Evolutionary conservation across 2,329 filamentous ascomycete genomes (phyloP).

Genomic region (Pestalotiopsis sp.): DNA sequence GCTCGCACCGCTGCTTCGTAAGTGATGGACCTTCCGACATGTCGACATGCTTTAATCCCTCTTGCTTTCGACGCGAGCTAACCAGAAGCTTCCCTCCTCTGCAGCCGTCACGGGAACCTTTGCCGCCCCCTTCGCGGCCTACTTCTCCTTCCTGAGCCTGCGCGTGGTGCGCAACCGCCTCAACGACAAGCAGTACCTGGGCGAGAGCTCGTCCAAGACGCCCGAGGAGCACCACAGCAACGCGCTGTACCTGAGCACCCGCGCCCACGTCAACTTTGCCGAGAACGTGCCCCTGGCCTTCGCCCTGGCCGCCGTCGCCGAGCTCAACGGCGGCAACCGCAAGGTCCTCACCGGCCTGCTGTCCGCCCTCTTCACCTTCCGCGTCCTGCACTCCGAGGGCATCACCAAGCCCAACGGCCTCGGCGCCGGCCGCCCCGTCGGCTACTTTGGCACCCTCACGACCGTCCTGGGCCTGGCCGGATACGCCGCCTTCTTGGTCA

Average conservation of each 20-base stretch:
- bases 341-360: slow-evolving; percentile 25
- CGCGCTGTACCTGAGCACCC: slow-evolving; percentile 27
- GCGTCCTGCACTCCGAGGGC: slow-evolving; percentile 32
- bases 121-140: slow-evolving; percentile 33
- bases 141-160: slow-evolving; percentile 30
- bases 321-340: slow-evolving; percentile 34
- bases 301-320: slow-evolving; percentile 29
- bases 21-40: neutral
- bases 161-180: slow-evolving; percentile 29
- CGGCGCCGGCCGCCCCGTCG: slow-evolving; percentile 29
- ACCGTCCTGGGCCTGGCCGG: slow-evolving; percentile 27
- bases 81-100: neutral
- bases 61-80: neutral
- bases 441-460: slow-evolving; percentile 30
- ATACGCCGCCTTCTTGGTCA: slow-evolving; percentile 31
- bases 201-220: slow-evolving; percentile 26
- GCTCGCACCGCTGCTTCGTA: slow-evolving; percentile 15
- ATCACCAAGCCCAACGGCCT: slow-evolving; percentile 21
- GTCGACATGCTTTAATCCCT: neutral
- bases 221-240: slow-evolving; percentile 16
- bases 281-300: slow-evolving; percentile 36
- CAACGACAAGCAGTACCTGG: slow-evolving; percentile 27
- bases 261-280: slow-evolving; percentile 32
- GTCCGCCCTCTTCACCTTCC: slow-evolving; percentile 27
- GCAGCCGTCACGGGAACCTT: slow-evolving; percentile 34